Evolutionary conservation across 2,329 filamentous ascomycete species (phyloP).

Genomic region (Arthroderma sp.): DNA sequence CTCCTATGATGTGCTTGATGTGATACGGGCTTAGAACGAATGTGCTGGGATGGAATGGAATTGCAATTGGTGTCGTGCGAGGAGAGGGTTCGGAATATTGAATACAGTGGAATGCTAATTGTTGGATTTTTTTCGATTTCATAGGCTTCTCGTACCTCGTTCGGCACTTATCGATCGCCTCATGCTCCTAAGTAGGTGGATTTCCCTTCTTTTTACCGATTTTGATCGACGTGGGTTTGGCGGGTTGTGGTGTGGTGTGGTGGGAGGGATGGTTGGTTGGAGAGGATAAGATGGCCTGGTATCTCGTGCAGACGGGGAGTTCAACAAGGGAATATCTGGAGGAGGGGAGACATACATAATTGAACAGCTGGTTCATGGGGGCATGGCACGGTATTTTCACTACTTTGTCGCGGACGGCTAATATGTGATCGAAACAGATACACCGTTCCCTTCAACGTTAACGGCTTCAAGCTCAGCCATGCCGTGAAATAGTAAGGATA

Average conservation of each 20-base stretch:
- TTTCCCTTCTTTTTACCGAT: background rate
- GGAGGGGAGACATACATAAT: too few species aligned
- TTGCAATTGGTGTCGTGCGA: too few species aligned
- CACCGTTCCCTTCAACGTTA: conserved; percentile 35
- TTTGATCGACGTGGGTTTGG: background rate
- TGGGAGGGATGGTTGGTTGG: background rate
- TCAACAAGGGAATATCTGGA: too few species aligned
- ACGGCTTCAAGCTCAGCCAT: conserved; percentile 34
- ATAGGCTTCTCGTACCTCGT: conserved; percentile 6
- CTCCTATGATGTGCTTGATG: too few species aligned
- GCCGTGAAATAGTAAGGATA: conserved; percentile 35
- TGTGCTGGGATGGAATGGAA: too few species aligned
- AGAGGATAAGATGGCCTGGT: background rate
- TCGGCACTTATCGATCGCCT: conserved; percentile 37
- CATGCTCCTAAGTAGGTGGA: conserved; percentile 44
- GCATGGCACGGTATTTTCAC: too few species aligned
- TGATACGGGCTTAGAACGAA: too few species aligned
- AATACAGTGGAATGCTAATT: too few species aligned
- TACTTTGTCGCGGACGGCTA: too few species aligned
- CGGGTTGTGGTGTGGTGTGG: background rate
- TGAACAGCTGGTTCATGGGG: too few species aligned
- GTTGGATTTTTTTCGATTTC: too few species aligned
- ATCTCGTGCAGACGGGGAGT: background rate
- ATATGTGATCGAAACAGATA: conserved; percentile 27
- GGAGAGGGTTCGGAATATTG: too few species aligned